Conservation (phyloP, 176 grass and related monocot species). For the Cocos nucifera region DNA sequence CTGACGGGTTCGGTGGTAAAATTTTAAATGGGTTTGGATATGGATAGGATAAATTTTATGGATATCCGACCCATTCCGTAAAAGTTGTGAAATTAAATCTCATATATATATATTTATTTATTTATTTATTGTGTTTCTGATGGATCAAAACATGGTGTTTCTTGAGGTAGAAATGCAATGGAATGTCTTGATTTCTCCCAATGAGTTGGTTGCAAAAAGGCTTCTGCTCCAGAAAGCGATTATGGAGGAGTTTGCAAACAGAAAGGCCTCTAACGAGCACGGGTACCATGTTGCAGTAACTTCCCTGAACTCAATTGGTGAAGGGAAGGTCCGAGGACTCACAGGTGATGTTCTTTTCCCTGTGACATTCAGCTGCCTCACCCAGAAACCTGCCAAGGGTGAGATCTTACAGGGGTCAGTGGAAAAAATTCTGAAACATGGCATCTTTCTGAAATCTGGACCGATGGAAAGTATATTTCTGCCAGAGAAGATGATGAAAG, state of each 20-base stretch:
- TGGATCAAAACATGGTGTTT: slow-evolving; percentile 69
- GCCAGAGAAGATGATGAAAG: slow-evolving; percentile 55
- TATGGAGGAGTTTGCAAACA: slow-evolving; percentile 71
- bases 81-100: not conserved
- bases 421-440: slow-evolving; percentile 87
- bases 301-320: slow-evolving; percentile 49
- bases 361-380: slow-evolving; percentile 59
- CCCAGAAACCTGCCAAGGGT: slow-evolving; percentile 72
- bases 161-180: slow-evolving; percentile 64
- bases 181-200: slow-evolving; percentile 78
- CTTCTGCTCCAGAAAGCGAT: slow-evolving; percentile 72
- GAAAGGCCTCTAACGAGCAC: slow-evolving; percentile 86
- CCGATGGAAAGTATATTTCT: slow-evolving; percentile 70
- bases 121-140: slow-evolving; percentile 18
- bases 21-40: too few relatives aligned
- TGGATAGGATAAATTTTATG: too few relatives aligned
- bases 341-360: slow-evolving; percentile 86
- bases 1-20: too few relatives aligned
- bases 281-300: slow-evolving; percentile 74
- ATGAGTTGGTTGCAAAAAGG: slow-evolving; percentile 46
- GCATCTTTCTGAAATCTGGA: slow-evolving; percentile 75
- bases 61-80: too few relatives aligned
- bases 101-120: not conserved
- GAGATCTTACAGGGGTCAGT: slow-evolving; percentile 56
- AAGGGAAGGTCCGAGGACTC: slow-evolving; percentile 67